phyloP scores from a whole-genome alignment of 2,329 filamentous ascomycete genomes.

The Gnomoniopsis sp. region DNA sequence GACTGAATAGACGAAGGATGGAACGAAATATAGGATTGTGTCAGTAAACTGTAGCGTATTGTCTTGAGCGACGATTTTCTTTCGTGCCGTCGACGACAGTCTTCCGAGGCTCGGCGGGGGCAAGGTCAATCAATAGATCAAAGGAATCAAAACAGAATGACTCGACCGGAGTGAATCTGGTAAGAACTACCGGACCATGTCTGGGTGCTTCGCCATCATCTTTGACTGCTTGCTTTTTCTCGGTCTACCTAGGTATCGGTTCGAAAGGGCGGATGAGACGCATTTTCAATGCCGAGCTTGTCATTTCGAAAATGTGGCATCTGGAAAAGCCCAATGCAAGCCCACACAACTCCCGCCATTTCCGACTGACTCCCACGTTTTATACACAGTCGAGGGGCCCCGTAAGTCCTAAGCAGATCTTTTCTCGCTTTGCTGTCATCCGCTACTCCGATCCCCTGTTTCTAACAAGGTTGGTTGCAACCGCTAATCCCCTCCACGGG shows the following conservation, averaged over 20 bases:
- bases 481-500: neutral
- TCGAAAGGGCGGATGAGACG: neutral
- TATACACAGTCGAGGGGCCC: neutral
- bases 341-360: neutral
- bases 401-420: too few species aligned
- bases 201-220: neutral
- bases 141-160: neutral
- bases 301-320: neutral
- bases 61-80: neutral
- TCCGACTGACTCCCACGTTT: neutral
- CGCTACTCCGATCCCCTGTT: neutral
- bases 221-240: neutral
- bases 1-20: neutral
- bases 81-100: neutral
- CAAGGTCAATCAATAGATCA: neutral
- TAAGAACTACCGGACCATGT: neutral
- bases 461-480: neutral
- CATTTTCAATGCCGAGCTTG: neutral
- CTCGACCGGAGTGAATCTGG: neutral
- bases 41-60: neutral
- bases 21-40: neutral
- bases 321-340: neutral
- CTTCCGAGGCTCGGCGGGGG: neutral
- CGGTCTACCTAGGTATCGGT: neutral
- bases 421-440: neutral